Conservation (phyloP, 371 early-diverging fungal species). For the Haplosporangium sp. region DNA sequence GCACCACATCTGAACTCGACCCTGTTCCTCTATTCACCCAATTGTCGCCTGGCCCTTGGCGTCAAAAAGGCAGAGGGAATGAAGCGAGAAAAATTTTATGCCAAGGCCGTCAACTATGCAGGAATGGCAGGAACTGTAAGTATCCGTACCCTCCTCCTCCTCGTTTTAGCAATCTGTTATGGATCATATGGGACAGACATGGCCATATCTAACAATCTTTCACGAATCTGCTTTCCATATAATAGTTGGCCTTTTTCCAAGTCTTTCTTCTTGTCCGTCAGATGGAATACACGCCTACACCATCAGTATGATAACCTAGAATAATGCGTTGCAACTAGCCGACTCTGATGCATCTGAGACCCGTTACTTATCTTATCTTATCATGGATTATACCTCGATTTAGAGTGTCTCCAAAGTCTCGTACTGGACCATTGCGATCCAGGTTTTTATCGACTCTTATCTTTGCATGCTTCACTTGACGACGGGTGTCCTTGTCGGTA, state of each 20-base stretch:
- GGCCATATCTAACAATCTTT: background rate
- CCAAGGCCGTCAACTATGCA: slow-evolving; percentile 68
- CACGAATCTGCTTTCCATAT: background rate
- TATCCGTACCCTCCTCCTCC: background rate
- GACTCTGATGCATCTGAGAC: background rate
- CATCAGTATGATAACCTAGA: slow-evolving; percentile 63
- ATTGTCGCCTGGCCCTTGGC: slow-evolving; percentile 62
- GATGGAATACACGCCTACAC: slow-evolving; percentile 81
- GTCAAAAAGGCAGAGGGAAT: slow-evolving; percentile 61
- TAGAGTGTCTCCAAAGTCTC: slow-evolving; percentile 81
- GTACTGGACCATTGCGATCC: slow-evolving; percentile 76
- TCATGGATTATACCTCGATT: slow-evolving; percentile 4
- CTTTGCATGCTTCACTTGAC: slow-evolving; percentile 73
- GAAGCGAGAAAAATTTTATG: slow-evolving; percentile 65
- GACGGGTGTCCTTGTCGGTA: slow-evolving; percentile 65
- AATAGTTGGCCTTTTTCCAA: slow-evolving; percentile 63
- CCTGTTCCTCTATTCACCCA: slow-evolving; percentile 67
- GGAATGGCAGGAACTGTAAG: slow-evolving; percentile 60
- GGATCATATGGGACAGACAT: background rate
- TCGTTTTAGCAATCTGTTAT: background rate
- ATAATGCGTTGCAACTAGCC: background rate
- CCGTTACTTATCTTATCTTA: background rate
- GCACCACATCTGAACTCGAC: slow-evolving; percentile 64
- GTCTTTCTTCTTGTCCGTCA: slow-evolving; percentile 72
- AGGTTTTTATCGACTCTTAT: slow-evolving; percentile 78